A percentile compares a stretch with the other conserved stretches of the same genome.
Conservation (phyloP, 768 basidiomycete genomes). For the Tylopilus felleus region DNA sequence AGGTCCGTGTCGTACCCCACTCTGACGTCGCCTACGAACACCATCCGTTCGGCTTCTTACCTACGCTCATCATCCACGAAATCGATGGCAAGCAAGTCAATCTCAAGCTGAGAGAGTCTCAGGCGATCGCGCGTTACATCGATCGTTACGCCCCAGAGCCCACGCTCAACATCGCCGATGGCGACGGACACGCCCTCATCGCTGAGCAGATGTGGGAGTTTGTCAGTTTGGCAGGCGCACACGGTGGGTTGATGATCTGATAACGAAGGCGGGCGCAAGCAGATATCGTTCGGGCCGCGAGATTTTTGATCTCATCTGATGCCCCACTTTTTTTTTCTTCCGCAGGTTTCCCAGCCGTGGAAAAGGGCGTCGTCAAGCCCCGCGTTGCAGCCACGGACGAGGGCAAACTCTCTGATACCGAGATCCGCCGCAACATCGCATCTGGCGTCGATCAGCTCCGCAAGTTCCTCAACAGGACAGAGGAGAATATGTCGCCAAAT, state of each 20-base stretch:
- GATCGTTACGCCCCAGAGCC: constrained; percentile 31
- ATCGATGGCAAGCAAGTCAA: constrained; percentile 21
- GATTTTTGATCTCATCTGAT: background rate
- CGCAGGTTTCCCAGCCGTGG: constrained; percentile 29
- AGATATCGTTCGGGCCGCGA: background rate
- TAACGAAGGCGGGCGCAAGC: background rate
- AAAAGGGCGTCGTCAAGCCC: constrained; percentile 32
- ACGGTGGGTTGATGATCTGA: constrained; percentile 18
- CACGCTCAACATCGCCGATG: constrained; percentile 18
- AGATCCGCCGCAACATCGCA: constrained; percentile 18
- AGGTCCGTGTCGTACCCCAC: constrained; percentile 25
- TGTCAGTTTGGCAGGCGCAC: constrained; percentile 21
- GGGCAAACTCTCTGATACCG: constrained; percentile 20
- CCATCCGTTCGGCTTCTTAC: constrained; percentile 33
- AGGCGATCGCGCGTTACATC: constrained; percentile 29
- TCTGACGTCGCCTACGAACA: constrained; percentile 27
- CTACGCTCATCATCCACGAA: constrained; percentile 30
- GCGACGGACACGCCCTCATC: constrained; percentile 21
- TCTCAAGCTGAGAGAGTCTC: constrained; percentile 27
- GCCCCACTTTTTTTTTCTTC: background rate
- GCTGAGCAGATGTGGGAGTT: constrained; percentile 35
- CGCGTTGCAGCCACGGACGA: constrained; percentile 27
- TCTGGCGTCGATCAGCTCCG: constrained; percentile 17
- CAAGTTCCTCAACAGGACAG: constrained; percentile 14
- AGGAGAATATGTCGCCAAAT: constrained; percentile 23